These are phyloP conservation scores for Huntiella omanensis DNA, from an alignment of 2,329 filamentous ascomycete species.

Conservation along the genomic window DNA sequence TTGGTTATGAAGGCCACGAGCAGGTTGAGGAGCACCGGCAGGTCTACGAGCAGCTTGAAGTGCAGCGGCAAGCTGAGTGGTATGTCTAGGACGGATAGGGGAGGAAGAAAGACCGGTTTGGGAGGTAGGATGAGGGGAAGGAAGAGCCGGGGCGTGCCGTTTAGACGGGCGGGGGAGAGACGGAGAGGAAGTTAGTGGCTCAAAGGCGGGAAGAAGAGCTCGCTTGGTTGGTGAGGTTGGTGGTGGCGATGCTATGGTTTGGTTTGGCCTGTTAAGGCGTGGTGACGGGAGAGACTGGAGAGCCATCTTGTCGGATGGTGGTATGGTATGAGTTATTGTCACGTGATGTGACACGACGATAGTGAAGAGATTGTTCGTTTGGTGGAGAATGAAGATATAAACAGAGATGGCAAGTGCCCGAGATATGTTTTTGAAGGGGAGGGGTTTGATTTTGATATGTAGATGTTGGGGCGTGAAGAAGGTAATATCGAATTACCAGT, in stretches of 20 bases:
- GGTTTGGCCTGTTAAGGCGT: neutral
- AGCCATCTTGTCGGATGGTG: neutral
- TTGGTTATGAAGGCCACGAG: neutral
- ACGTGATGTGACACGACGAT: neutral
- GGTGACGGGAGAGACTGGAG: neutral
- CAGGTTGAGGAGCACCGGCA: slow-evolving; percentile 20
- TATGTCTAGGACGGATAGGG: slow-evolving; percentile 35
- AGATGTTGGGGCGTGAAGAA: no score
- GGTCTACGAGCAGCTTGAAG: slow-evolving; percentile 15
- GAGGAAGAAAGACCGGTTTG: slow-evolving; percentile 81
- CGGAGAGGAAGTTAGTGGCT: slow-evolving; percentile 62
- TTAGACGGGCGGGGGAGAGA: slow-evolving; percentile 50
- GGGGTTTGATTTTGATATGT: no score
- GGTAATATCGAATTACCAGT: neutral
- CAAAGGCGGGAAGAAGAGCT: slow-evolving; percentile 58
- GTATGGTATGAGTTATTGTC: neutral
- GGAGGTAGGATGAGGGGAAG: slow-evolving; percentile 91
- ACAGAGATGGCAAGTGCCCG: no score
- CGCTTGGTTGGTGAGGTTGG: slow-evolving; percentile 40
- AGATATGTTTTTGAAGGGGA: no score
- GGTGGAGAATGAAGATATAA: neutral
- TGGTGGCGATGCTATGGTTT: slow-evolving; percentile 21
- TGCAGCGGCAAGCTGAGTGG: slow-evolving; percentile 17
- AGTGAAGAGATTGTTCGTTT: neutral
- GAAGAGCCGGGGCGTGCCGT: slow-evolving; percentile 30